Evolutionary conservation across 2,329 filamentous ascomycete genomes (phyloP).

Genomic region (Alternaria longipes): DNA sequence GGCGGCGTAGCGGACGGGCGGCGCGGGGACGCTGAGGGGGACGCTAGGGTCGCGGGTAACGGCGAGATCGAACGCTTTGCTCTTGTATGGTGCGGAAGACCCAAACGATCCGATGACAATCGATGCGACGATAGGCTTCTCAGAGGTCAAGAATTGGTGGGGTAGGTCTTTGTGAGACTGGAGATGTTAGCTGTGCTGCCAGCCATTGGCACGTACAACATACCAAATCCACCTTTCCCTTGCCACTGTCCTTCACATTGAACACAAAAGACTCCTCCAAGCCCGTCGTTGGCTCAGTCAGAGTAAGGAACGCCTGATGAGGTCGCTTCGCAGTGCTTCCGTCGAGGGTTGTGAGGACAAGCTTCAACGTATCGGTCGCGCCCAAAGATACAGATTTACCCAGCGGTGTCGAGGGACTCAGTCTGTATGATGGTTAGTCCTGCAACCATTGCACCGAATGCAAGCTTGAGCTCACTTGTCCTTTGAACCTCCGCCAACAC

Average conservation of each 20-base stretch:
- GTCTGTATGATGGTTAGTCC: conserved; percentile 40
- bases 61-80: conserved; percentile 76
- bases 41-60: conserved; percentile 70
- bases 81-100: conserved; percentile 71
- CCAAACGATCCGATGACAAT: conserved; percentile 90
- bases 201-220: conserved; percentile 41
- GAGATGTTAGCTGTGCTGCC: conserved; percentile 35
- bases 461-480: conserved; percentile 66
- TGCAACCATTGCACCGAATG: background rate
- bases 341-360: conserved; percentile 83
- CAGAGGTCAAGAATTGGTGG: conserved; percentile 75
- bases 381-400: conserved; percentile 72
- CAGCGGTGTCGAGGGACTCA: conserved; percentile 64
- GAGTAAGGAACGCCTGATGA: conserved; percentile 90
- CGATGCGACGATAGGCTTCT: conserved; percentile 77
- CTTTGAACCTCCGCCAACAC: conserved; percentile 62
- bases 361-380: conserved; percentile 77
- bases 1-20: conserved; percentile 83
- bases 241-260: conserved; percentile 84
- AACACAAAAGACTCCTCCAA: conserved; percentile 89
- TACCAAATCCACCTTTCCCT: conserved; percentile 86
- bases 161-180: conserved; percentile 92
- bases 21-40: conserved; percentile 68
- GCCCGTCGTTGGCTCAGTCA: conserved; percentile 77
- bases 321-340: conserved; percentile 80